Conservation (phyloP, 78 protist genomes). For the Protostelium mycophagum region DNA sequence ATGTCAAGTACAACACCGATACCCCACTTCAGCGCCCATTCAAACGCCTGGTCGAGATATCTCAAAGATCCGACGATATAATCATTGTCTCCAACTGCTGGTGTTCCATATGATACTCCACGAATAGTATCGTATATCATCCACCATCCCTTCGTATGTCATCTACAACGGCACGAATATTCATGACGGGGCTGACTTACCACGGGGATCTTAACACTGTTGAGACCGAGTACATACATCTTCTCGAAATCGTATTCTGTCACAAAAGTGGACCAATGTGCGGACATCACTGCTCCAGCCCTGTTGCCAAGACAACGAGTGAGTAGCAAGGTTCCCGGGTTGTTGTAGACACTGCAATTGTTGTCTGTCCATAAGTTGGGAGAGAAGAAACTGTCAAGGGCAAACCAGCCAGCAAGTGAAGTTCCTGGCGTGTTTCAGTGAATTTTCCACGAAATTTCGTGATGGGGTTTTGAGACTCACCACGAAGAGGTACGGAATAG, state of each 20-base stretch:
- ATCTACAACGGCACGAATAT: no score
- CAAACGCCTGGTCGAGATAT: neutral
- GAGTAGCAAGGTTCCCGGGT: neutral
- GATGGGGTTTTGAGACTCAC: no score
- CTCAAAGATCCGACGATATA: neutral
- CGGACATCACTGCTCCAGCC: neutral
- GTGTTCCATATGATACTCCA: neutral
- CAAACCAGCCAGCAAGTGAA: neutral
- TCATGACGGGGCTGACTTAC: no score
- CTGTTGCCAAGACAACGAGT: neutral
- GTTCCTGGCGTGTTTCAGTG: no score
- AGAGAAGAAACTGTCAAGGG: neutral
- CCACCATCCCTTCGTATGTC: neutral
- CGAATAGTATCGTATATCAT: neutral
- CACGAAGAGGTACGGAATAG: neutral
- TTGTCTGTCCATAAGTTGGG: neutral
- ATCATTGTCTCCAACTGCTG: neutral
- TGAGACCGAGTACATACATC: neutral
- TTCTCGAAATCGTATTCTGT: neutral
- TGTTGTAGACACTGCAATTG: neutral
- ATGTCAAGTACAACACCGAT: neutral
- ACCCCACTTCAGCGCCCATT: neutral
- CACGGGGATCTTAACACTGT: neutral
- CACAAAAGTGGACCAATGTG: neutral
- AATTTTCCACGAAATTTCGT: no score